Base-by-base conservation (phyloP, 148 eudicot species). In the Gaultheria prostrata region DNA sequence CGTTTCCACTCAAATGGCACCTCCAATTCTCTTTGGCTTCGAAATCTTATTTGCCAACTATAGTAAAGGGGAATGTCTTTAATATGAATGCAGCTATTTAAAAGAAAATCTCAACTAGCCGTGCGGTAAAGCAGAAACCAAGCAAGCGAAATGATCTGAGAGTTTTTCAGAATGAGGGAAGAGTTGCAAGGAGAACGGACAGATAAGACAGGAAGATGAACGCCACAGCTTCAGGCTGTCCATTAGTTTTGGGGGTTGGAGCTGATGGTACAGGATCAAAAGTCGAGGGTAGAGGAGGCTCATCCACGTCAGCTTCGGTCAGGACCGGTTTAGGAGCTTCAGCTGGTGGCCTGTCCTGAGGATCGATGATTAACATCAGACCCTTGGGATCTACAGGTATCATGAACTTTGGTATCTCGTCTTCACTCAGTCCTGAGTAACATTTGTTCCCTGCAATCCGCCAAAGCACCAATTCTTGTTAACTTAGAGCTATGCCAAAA, bases 311-410 rank as follows among this genome's bases (percentile, higher is more conserved):
- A 18, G 85, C 26, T 1, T 86, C 91, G 3, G 85, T 75, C 63
- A 97, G 92, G 69, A 91, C 81, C 1, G 94, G 95, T 59, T 86
- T 82, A 6, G 99, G 99, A 82, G 99, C 91, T 33, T 87, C 84
- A 33, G 98, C 95, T 53, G 97, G 98, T 35, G 98, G 95, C 81
- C 83, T 0, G 0, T 0, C 0, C 18, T 39, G 49, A 0, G 88
- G 82, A 49, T 1, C 32, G 0, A 39, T 78, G 48, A 86, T 63
- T 75, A 63, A 32, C 28, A 89, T 8, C 49, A 94, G 93, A 70
- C 88, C 79, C 28, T 91, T 93, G 10, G 92, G 90, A 46, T 72
- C 84, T 30, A 89, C 92, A 8, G 94, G 92, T 15, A 35, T 32
- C 96, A 93, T 95, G 89, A 90, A 97, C 3, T 17, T 2, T 30